Percentiles rank a stretch among this genome's conserved stretches.
Evolutionary conservation across 305 asterid species (phyloP).

Genomic region (Caryopteris hybrid): DNA sequence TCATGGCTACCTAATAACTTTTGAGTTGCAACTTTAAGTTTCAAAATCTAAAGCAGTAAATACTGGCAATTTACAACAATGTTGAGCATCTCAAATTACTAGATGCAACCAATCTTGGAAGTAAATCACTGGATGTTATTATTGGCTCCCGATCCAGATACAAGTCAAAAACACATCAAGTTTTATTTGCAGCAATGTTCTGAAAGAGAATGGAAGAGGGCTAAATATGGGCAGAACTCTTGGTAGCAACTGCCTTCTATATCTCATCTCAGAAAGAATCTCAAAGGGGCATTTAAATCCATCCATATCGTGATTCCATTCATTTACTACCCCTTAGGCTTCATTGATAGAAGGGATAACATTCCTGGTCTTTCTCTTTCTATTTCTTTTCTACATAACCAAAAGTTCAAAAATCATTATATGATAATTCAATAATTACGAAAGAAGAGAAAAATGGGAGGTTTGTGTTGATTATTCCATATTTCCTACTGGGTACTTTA

Average conservation of each 20-base stretch:
- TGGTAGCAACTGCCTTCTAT: neutral
- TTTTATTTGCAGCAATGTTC: neutral
- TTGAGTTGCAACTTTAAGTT: neutral
- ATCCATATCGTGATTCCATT: neutral
- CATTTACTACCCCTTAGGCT: neutral
- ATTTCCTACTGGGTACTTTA: neutral
- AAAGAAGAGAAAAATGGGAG: neutral
- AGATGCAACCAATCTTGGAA: neutral
- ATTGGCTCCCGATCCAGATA: neutral
- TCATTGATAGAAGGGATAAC: neutral
- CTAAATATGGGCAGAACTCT: too few relatives aligned
- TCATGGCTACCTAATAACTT: neutral
- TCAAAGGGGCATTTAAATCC: neutral
- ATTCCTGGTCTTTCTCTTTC: neutral
- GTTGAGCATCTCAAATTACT: neutral
- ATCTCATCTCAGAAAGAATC: neutral
- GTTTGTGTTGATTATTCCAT: neutral
- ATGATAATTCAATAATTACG: neutral
- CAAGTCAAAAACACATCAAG: neutral
- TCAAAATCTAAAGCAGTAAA: neutral
- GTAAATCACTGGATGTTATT: neutral
- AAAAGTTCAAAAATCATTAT: too few relatives aligned
- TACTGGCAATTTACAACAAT: neutral
- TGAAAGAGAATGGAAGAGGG: neutral
- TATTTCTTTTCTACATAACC: neutral